Evolutionary conservation across 139 green algal species (phyloP), one percentile per base, ranked within the genome.

Genomic region (Auxenochlorella protothecoides): DNA sequence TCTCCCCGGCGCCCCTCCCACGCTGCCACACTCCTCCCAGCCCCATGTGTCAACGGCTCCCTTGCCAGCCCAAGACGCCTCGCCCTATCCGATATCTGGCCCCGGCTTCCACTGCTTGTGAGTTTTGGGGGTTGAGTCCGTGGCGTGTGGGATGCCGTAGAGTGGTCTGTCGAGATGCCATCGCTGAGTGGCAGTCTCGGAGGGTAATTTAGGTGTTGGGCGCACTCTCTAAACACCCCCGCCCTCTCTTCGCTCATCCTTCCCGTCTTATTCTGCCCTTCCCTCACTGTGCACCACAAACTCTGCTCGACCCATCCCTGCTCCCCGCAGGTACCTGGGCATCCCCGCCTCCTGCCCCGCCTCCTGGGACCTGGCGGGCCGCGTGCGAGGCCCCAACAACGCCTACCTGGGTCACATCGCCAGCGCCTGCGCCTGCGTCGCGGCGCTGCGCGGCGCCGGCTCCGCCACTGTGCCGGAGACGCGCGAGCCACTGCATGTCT

Each of bases 361-460:
- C 2, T 66, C 69, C 27, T 77, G 72, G 56, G 67, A 69, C 11
- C 16, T 63, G 5, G 6, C 73, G 2, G 66, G 5, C 15, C 66
- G 73, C 3, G n/a, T 77, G 67, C 53, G 53, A 2, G 73, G 73
- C 60, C 67, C 67, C 2, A 16, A 44, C 9, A 27, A 51, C 73
- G 65, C 61, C 67, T 77, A 73, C 73, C 67, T 77, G 5, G 11
- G 59, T 4, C 73, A 77, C 67, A 77, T 77, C 54, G 55, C 54
- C 53, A 8, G 44, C 5, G 60, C 73, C n/a, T 73, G 60, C 2
- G 59, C 10, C 10, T 65, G 66, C 3, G 66, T 44, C 15, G 53
- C 53, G 3, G 66, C 2, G 51, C 13, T 77, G 66, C 13, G 10
- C 4, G 72, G 64, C 56, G 13, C 54, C 16, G 59, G 66, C 6